Evolutionary conservation across 2,329 filamentous ascomycete species (phyloP), one percentile per base, ranked within the genome.

Genomic region (Cercospora brassicicola): DNA sequence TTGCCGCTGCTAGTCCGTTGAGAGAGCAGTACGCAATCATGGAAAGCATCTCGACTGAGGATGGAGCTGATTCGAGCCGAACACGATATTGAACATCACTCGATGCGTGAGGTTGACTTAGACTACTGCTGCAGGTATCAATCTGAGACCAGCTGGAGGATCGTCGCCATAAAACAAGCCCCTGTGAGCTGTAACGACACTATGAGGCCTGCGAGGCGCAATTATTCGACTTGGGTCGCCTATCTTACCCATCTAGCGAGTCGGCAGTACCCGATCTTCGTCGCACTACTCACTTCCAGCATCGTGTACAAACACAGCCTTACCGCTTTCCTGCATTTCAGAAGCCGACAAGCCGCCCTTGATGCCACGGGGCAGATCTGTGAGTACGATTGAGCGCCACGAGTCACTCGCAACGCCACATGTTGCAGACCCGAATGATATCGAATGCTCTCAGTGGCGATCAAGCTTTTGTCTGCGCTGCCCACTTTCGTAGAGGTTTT

Each of bases 391-490:
- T 57, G 3, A 13, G 9, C 18, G 2, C n/a, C 36, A 33, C 42
- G 7, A 13, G 7, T 55, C 48, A 55, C 48, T 13, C 20, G n/a
- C 8, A 57, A 66, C 67, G 67, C 67, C 67, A 66, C 63, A 18
- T 53, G 64, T 66, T 45, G 64, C 67, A 69, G 45, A 23, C 33
- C 30, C 18, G 33, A 42, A 26, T 31, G 42, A 13, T 15, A 55
- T 55, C 45, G n/a, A 31, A 6, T 0, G 28, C n/a, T 45, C 55
- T 26, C 26, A 28, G 28, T 62, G 30, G 61, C 39, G 51, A 26
- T 15, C 23, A 23, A 23, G 23, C 36, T 23, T 33, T 53, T 28
- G 13, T 28, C 23, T 55, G 48, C 48, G 30, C 23, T 55, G 23
- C 23, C 10, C 23, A n/a, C 23, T 55, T 55, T 30, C 23, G 48